phyloP scores from a whole-genome alignment of 345 rosid species.

The Ricinus communis region DNA sequence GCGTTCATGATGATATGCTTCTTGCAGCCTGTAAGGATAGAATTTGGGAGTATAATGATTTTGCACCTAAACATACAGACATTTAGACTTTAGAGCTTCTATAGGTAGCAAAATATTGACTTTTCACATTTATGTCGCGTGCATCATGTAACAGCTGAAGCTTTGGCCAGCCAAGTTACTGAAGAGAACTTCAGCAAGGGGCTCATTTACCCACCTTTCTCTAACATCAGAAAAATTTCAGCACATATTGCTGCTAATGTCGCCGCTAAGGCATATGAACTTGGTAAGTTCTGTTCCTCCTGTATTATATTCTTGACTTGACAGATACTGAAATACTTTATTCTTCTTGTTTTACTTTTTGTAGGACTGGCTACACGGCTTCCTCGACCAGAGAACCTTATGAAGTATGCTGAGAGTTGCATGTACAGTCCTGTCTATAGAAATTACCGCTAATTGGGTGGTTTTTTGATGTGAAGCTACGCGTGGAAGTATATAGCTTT shows the following conservation, averaged over 20 bases:
- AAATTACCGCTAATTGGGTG: too few relatives aligned
- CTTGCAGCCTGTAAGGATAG: slow-evolving; percentile 86
- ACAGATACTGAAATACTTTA: neutral
- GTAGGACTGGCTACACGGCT: slow-evolving; percentile 84
- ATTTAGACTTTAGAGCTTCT: neutral
- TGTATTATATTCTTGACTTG: neutral
- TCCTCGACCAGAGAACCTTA: slow-evolving; percentile 78
- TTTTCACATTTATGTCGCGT: too few relatives aligned
- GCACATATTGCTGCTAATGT: slow-evolving; percentile 87
- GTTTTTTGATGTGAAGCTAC: too few relatives aligned
- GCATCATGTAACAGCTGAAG: slow-evolving; percentile 65
- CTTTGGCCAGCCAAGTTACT: slow-evolving; percentile 75
- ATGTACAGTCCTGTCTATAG: slow-evolving; percentile 68
- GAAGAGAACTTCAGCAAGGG: slow-evolving; percentile 70
- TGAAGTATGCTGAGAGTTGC: slow-evolving; percentile 86
- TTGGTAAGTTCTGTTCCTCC: slow-evolving; percentile 48
- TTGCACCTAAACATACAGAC: neutral
- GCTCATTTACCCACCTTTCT: slow-evolving; percentile 82
- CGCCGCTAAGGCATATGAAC: slow-evolving; percentile 87
- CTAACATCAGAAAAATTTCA: slow-evolving; percentile 83
- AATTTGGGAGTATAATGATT: neutral
- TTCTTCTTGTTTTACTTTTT: slow-evolving; percentile 3
- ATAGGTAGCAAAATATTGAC: neutral
- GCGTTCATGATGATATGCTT: slow-evolving; percentile 89
- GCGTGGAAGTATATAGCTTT: too few relatives aligned